Percentiles rank a stretch among this genome's conserved stretches.
Conservation (phyloP, 192 early-diverging fungal species). For the Allomyces macrogynus region DNA sequence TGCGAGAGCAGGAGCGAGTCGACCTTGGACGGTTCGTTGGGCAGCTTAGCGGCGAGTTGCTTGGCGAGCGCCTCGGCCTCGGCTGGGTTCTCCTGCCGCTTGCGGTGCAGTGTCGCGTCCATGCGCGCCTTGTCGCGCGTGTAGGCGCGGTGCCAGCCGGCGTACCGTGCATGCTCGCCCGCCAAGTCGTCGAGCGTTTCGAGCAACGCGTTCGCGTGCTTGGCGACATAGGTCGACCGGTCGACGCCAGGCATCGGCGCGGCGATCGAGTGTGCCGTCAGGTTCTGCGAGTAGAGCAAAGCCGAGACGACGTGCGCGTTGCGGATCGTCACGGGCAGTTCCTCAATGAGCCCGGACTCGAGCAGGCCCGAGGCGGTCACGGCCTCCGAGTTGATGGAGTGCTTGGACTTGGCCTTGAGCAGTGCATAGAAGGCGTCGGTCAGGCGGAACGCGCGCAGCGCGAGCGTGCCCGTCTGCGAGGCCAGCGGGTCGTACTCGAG, state of each 20-base stretch:
- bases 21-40: constrained; percentile 74
- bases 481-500: constrained; percentile 80
- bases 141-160: constrained; percentile 82
- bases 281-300: constrained; percentile 49
- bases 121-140: constrained; percentile 69
- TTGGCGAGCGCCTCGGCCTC: constrained; percentile 36
- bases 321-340: constrained; percentile 70
- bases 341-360: constrained; percentile 70
- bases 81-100: constrained; percentile 54
- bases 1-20: constrained; percentile 73
- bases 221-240: constrained; percentile 47
- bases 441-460: constrained; percentile 71
- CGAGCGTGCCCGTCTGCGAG: constrained; percentile 61
- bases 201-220: constrained; percentile 60
- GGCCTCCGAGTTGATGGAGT: constrained; percentile 47
- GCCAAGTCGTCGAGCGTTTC: constrained; percentile 74
- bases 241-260: constrained; percentile 66
- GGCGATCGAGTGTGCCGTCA: constrained; percentile 22
- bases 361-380: constrained; percentile 56
- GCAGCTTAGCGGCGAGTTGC: constrained; percentile 30
- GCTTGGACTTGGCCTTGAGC: constrained; percentile 50
- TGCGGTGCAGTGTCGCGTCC: constrained; percentile 30
- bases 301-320: constrained; percentile 62
- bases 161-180: constrained; percentile 78
- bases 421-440: constrained; percentile 66